Evolutionary conservation across 495 filamentous ascomycete species (phyloP).

Genomic region (Penicillium bovifimosum): DNA sequence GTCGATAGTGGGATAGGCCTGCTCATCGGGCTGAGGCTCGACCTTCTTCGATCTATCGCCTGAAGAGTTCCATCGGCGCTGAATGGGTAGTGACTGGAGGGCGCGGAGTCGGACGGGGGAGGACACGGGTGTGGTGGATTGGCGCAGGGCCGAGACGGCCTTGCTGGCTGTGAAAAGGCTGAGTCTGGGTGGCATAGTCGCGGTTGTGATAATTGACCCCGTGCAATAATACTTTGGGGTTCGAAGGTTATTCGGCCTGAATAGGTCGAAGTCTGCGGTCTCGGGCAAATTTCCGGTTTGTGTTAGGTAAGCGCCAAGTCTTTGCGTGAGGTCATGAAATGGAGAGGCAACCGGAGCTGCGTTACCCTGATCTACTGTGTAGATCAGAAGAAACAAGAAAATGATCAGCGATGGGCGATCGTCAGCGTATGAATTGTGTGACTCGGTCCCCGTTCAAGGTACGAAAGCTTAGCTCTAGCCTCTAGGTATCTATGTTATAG

Average conservation of each 20-base stretch:
- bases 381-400: neutral
- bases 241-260: slow-evolving; percentile 7
- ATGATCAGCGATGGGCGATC: too few species aligned
- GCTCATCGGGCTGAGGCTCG: slow-evolving; percentile 31
- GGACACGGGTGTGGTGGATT: slow-evolving; percentile 19
- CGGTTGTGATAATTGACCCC: slow-evolving; percentile 9
- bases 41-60: slow-evolving; percentile 35
- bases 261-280: slow-evolving; percentile 15
- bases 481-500: too few species aligned
- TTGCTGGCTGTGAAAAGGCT: slow-evolving; percentile 35
- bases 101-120: slow-evolving; percentile 24
- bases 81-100: slow-evolving; percentile 16
- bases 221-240: slow-evolving; percentile 6
- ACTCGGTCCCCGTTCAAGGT: too few species aligned
- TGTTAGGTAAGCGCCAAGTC: slow-evolving; percentile 16
- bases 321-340: slow-evolving; percentile 5
- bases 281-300: slow-evolving; percentile 12
- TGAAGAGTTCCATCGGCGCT: slow-evolving; percentile 40
- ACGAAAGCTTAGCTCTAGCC: too few species aligned
- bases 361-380: neutral
- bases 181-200: slow-evolving; percentile 34
- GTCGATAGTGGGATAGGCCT: slow-evolving; percentile 48
- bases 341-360: neutral
- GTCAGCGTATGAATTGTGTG: too few species aligned
- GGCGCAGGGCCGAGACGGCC: slow-evolving; percentile 31